Percentiles rank a stretch among this genome's conserved stretches.
These are phyloP conservation scores for Tuber indicum DNA, from an alignment of 495 filamentous ascomycete species.

Conservation along the genomic window DNA sequence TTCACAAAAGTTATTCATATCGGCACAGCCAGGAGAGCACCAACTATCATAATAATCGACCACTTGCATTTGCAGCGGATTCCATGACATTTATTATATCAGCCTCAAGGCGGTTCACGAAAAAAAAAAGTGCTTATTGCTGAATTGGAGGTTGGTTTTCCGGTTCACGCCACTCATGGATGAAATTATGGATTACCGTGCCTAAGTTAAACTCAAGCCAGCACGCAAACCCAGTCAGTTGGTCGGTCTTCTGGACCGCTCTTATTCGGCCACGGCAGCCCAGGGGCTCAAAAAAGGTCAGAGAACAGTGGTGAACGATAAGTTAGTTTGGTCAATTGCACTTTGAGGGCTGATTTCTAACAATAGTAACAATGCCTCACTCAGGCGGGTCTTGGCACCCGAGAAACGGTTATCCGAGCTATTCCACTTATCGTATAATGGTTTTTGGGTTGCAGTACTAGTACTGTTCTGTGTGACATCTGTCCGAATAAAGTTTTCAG, in stretches of 20 bases:
- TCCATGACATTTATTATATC: not conserved
- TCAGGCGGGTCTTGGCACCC: not conserved
- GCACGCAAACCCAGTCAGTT: not conserved
- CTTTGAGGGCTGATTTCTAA: not conserved
- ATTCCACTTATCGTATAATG: not conserved
- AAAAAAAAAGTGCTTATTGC: not conserved
- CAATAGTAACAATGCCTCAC: not conserved
- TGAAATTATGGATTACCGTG: not conserved
- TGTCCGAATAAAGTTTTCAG: not conserved
- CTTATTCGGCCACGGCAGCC: not conserved
- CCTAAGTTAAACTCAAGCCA: not conserved
- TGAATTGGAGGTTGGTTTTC: not conserved
- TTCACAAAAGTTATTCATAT: not conserved
- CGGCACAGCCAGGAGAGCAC: not conserved
- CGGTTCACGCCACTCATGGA: not conserved
- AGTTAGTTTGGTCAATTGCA: not conserved
- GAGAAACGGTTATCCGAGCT: not conserved
- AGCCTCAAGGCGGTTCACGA: not conserved
- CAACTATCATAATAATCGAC: not conserved
- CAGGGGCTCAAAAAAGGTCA: not conserved
- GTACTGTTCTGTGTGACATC: not conserved
- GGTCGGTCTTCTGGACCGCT: not conserved
- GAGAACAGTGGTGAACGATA: not conserved
- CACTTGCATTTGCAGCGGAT: not conserved
- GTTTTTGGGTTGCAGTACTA: too few species aligned